A percentile compares a stretch with the other conserved stretches of the same genome.
Conservation (phyloP, 2,329 filamentous ascomycete species). For the Penicillium sp. region DNA sequence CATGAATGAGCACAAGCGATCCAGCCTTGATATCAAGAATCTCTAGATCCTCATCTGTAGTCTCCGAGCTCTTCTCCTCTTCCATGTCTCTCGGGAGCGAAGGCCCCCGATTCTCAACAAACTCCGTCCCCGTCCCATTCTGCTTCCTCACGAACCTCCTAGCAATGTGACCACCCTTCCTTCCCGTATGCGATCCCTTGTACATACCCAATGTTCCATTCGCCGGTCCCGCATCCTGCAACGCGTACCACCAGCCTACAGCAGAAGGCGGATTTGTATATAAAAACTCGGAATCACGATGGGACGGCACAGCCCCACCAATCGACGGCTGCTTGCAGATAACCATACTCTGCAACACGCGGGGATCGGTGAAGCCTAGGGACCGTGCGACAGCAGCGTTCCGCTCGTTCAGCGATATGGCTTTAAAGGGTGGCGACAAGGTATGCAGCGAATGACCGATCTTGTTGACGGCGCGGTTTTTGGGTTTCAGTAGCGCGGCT, state of each 20-base stretch:
- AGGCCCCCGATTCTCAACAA: constrained; percentile 66
- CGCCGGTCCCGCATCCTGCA: constrained; percentile 81
- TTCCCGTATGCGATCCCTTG: constrained; percentile 66
- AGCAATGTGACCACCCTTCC: constrained; percentile 63
- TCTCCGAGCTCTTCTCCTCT: constrained; percentile 39
- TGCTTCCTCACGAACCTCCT: constrained; percentile 71
- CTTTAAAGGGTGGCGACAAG: constrained; percentile 64
- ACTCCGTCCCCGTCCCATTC: constrained; percentile 59
- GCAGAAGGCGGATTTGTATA: constrained; percentile 87
- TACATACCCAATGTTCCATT: constrained; percentile 91
- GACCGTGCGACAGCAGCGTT: constrained; percentile 65
- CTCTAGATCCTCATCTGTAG: constrained; percentile 56
- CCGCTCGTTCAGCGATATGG: constrained; percentile 44
- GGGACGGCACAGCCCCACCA: constrained; percentile 82
- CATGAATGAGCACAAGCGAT: constrained; percentile 88
- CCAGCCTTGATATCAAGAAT: constrained; percentile 87
- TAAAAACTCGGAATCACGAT: constrained; percentile 89
- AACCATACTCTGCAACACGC: constrained; percentile 88
- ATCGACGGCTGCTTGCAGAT: constrained; percentile 99
- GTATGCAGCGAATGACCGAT: constrained; percentile 76
- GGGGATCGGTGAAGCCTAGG: constrained; percentile 73
- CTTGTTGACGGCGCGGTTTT: constrained; percentile 83
- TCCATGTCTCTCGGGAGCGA: constrained; percentile 60
- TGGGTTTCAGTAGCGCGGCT: constrained; percentile 71
- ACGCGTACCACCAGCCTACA: constrained; percentile 95